Percentiles rank a stretch among this genome's conserved stretches.
phyloP scores from a whole-genome alignment of 2,329 filamentous ascomycete species.

The Thyridium curvatum region DNA sequence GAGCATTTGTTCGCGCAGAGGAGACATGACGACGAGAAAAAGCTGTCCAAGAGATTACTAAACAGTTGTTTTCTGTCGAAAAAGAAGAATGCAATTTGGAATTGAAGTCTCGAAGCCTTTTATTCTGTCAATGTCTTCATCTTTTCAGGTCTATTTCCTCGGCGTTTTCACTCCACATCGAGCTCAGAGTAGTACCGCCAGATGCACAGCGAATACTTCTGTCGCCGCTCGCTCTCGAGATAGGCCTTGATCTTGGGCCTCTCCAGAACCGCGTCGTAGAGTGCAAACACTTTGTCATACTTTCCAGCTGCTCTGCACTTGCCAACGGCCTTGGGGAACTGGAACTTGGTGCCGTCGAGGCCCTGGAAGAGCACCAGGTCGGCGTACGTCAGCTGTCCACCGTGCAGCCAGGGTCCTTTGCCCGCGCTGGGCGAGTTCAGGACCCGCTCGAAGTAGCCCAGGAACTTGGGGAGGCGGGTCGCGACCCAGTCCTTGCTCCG shows the following conservation, averaged over 20 bases:
- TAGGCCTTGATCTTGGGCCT: slow-evolving; percentile 63
- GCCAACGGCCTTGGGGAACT: slow-evolving; percentile 63
- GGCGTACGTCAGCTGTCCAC: slow-evolving; percentile 59
- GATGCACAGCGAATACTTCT: slow-evolving; percentile 57
- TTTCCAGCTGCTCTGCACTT: slow-evolving; percentile 47
- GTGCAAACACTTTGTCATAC: slow-evolving; percentile 55
- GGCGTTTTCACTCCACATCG: slow-evolving; percentile 38
- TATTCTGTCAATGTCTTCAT: not conserved
- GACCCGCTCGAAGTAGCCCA: slow-evolving; percentile 64
- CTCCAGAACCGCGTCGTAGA: slow-evolving; percentile 58
- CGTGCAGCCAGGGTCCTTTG: slow-evolving; percentile 59
- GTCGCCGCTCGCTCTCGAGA: slow-evolving; percentile 56
- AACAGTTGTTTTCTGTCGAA: too few relatives aligned
- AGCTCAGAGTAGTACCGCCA: slow-evolving; percentile 70
- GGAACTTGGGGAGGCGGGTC: slow-evolving; percentile 63
- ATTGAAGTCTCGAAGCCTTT: too few relatives aligned
- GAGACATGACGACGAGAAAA: too few relatives aligned
- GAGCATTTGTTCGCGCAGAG: too few relatives aligned
- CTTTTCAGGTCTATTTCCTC: not conserved
- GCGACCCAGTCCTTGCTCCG: slow-evolving; percentile 52
- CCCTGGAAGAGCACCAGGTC: slow-evolving; percentile 70
- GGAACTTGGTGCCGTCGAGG: slow-evolving; percentile 54
- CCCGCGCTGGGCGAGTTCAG: slow-evolving; percentile 45
- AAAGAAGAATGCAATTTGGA: too few relatives aligned
- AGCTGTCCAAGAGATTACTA: too few relatives aligned